These are phyloP conservation scores for Irpex lacteus DNA, from an alignment of 1,284 basidiomycete species.

Conservation along the genomic window DNA sequence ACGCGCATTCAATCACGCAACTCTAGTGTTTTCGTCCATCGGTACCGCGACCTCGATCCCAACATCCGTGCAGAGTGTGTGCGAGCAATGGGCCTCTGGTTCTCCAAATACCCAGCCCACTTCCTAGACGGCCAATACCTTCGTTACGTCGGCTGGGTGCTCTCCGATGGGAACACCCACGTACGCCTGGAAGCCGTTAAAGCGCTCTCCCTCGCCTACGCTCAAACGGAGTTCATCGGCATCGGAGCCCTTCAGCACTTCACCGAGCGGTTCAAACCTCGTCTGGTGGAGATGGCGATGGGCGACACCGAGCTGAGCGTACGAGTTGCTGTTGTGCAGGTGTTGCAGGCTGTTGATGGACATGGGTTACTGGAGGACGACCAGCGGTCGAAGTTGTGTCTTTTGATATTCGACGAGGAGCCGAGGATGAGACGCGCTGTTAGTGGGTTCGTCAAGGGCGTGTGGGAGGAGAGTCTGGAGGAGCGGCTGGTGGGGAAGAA, in stretches of 20 bases:
- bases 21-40: slow-evolving; percentile 88
- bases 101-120: slow-evolving; percentile 83
- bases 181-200: slow-evolving; percentile 90
- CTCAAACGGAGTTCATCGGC: slow-evolving; percentile 71
- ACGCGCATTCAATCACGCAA: slow-evolving; percentile 5
- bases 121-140: slow-evolving; percentile 88
- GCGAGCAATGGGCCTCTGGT: slow-evolving; percentile 88
- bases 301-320: slow-evolving; percentile 85
- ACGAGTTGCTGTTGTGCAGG: slow-evolving; percentile 81
- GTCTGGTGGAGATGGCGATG: slow-evolving; percentile 91
- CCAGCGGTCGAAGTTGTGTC: slow-evolving; percentile 77
- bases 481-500: slow-evolving; percentile 47
- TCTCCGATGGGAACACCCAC: slow-evolving; percentile 80
- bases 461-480: slow-evolving; percentile 78
- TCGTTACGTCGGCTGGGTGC: slow-evolving; percentile 92
- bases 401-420: slow-evolving; percentile 89
- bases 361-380: slow-evolving; percentile 85
- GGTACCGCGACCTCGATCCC: slow-evolving; percentile 92
- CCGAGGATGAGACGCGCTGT: slow-evolving; percentile 80
- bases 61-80: slow-evolving; percentile 93
- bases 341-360: slow-evolving; percentile 79
- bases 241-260: slow-evolving; percentile 82
- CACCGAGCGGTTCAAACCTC: slow-evolving; percentile 88
- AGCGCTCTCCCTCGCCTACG: slow-evolving; percentile 79
- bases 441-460: slow-evolving; percentile 73